A percentile compares a stretch with the other conserved stretches of the same genome.
Evolutionary conservation across 495 filamentous ascomycete species (phyloP).

Genomic region (Lophiotrema nucula): DNA sequence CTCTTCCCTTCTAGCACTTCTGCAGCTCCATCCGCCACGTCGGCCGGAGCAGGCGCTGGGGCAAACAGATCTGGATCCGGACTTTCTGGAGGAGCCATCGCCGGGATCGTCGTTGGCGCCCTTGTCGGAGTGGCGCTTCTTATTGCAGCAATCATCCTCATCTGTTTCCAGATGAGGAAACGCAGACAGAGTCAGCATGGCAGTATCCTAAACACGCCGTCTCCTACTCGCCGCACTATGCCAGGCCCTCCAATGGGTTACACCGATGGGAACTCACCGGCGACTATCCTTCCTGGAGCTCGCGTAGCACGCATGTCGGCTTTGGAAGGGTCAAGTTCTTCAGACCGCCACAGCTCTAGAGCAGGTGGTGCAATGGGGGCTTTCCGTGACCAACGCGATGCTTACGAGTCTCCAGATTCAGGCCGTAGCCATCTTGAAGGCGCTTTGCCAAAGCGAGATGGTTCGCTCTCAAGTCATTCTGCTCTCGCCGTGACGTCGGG

Average conservation of each 20-base stretch:
- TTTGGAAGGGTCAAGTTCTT: slow-evolving; percentile 58
- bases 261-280: slow-evolving; percentile 33
- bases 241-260: slow-evolving; percentile 38
- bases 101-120: slow-evolving; percentile 84
- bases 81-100: slow-evolving; percentile 80
- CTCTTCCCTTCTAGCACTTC: slow-evolving; percentile 54
- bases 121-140: slow-evolving; percentile 70
- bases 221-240: slow-evolving; percentile 64
- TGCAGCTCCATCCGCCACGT: slow-evolving; percentile 45
- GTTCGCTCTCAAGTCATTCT: slow-evolving; percentile 87
- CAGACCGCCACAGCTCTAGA: slow-evolving; percentile 28
- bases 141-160: slow-evolving; percentile 60
- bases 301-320: slow-evolving; percentile 96
- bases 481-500: slow-evolving; percentile 66
- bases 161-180: slow-evolving; percentile 51
- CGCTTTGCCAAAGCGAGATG: slow-evolving; percentile 71
- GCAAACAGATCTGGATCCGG: slow-evolving; percentile 43
- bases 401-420: slow-evolving; percentile 75
- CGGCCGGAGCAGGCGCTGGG: slow-evolving; percentile 21
- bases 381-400: slow-evolving; percentile 69
- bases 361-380: slow-evolving; percentile 42
- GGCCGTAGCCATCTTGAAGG: slow-evolving; percentile 54
- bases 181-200: slow-evolving; percentile 59
- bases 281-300: slow-evolving; percentile 76
- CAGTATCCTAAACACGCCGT: slow-evolving; percentile 80